Base-by-base conservation (phyloP, 2,329 filamentous ascomycete species). In the Paecilomyces dactylethromorphus region DNA sequence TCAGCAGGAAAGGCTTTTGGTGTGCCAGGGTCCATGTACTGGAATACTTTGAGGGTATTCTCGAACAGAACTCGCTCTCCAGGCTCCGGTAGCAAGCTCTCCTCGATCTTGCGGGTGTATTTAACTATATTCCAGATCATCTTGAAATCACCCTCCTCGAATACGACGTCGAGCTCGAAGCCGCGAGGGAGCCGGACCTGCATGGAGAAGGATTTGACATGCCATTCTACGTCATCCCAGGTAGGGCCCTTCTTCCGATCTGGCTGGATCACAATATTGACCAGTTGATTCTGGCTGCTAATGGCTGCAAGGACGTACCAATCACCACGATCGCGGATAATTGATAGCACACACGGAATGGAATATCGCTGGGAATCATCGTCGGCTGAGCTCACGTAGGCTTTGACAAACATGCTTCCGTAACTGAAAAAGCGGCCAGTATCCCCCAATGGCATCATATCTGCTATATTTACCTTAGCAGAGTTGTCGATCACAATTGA, bases 181-280 rank as follows among this genome's bases (percentile, higher is more conserved):
- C 90, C 90, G 63, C 90, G 85, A 0, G 90, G 88, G 18, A 96
- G 76, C 60, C 84, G 84, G 39, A 96, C 73, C 21, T 87, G 84
- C 58, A 96, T 80, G 0, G 84, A 82, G 60, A 81, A 83, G 6
- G 81, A 80, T 54, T 88, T 86, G 18, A 87, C 81, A 59, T 87
- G 87, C 92, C 92, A 96, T 50, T 85, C 82, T 4, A 96, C 84
- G 69, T 94, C 89, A 6, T 90, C 85, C 92, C 92, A 96, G 0
- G 84, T 87, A 1, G 89, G 84, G 0, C 89, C 89, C 6, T 80
- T 76, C 63, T 83, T 85, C 65, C 86, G 86, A 67, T 87, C 86
- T 26, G 82, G 79, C 66, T 90, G 88, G 13, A 97, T 86, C 53
- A 83, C 79, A 35, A 96, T 76, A 64, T 92, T 91, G 59, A 96